These are phyloP conservation scores for Trebouxia sp. DNA, from an alignment of 139 green algal genomes.

Conservation along the genomic window DNA sequence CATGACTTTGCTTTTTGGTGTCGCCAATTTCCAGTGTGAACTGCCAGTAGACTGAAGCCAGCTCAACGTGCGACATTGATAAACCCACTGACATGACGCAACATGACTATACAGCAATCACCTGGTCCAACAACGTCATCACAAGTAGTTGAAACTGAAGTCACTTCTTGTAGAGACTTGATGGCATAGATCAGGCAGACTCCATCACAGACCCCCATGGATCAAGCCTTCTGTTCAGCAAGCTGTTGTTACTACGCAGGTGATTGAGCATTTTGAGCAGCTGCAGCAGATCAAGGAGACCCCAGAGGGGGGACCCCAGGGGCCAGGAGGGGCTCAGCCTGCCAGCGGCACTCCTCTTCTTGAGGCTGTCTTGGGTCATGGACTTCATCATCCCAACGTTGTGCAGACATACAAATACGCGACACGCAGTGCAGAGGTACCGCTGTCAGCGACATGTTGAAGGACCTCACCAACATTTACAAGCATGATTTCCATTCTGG, in stretches of 20 bases:
- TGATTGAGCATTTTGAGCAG: conserved; percentile 28
- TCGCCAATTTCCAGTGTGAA: no score
- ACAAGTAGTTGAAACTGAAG: not conserved
- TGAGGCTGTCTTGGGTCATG: conserved; percentile 21
- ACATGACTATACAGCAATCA: no score
- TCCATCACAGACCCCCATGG: not conserved
- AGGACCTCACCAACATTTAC: not conserved
- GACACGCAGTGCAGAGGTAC: conserved; percentile 6
- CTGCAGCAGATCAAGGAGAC: not conserved
- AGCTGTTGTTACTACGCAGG: not conserved
- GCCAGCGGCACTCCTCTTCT: not conserved
- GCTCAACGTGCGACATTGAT: no score
- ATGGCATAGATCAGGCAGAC: not conserved
- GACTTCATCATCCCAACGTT: conserved; percentile 34
- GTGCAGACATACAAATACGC: conserved; percentile 36
- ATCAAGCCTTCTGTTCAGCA: not conserved
- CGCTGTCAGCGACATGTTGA: not conserved
- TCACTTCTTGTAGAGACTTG: not conserved
- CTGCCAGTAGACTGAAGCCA: no score
- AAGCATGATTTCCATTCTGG: not conserved
- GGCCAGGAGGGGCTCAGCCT: not conserved
- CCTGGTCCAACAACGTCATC: not conserved
- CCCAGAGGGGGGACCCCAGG: no score
- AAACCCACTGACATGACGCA: no score
- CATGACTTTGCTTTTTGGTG: no score